Evolutionary conservation across 169 alveolate genomes (phyloP).

Genomic region (Cryptosporidium baileyi): DNA sequence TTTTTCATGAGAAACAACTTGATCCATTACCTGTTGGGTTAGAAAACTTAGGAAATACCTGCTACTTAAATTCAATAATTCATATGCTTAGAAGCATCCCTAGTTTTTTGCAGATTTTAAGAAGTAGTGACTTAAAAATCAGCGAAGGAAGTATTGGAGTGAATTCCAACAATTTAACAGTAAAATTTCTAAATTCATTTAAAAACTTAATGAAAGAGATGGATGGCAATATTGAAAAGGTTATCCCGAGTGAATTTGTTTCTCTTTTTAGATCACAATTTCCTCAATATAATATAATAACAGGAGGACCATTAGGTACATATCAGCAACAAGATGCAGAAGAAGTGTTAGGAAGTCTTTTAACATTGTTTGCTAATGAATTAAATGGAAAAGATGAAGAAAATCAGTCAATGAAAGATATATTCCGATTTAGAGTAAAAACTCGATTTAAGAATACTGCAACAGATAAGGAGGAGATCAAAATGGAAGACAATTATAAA

Average conservation of each 20-base stretch:
- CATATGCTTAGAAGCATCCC: constrained; percentile 79
- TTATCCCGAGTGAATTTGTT: constrained; percentile 31
- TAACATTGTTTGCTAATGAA: constrained; percentile 72
- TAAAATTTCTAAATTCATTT: constrained; percentile 78
- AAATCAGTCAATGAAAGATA: constrained; percentile 73
- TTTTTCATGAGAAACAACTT: constrained; percentile 83
- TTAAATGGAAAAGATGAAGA: constrained; percentile 58
- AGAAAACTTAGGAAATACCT: constrained; percentile 93
- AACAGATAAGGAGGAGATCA: constrained; percentile 75
- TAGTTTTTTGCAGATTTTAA: constrained; percentile 14
- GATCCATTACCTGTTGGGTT: constrained; percentile 90
- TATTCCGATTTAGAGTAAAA: constrained; percentile 80
- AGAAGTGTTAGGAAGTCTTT: constrained; percentile 79
- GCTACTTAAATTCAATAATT: constrained; percentile 91
- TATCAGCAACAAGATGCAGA: constrained; percentile 78
- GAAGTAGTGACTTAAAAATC: background rate
- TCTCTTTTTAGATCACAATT: constrained; percentile 42
- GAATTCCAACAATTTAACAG: constrained; percentile 17
- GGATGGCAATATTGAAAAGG: constrained; percentile 68
- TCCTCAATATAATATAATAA: constrained; percentile 34
- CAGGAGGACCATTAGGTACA: constrained; percentile 66
- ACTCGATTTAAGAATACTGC: constrained; percentile 76
- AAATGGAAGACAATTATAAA: constrained; percentile 75
- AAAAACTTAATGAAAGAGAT: constrained; percentile 77
- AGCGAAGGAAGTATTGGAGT: background rate